Base-by-base conservation (phyloP, 2,329 filamentous ascomycete species). In the Exophiala sideris region DNA sequence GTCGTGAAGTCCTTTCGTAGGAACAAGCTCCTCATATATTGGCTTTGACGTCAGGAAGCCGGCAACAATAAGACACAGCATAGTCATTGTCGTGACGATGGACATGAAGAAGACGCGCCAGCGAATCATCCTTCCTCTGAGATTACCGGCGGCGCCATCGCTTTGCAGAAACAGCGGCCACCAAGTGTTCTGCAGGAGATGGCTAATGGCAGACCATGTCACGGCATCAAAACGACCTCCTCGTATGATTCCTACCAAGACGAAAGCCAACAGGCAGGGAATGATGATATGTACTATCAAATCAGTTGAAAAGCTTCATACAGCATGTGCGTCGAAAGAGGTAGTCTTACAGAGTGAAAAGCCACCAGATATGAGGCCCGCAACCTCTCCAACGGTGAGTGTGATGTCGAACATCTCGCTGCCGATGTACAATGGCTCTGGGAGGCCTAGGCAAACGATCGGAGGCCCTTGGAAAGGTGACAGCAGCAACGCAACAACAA, bases 81-180 rank as follows among this genome's bases (percentile, higher is more conserved):
- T 45, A 12, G 41, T 29, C 20, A 45, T 21, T 2, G 41, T 45
- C 41, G 18, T 29, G 10, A 29, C 6, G n/a, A 45, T 3, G 6
- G 41, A 45, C 7, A 45, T 10, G 11, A 21, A 21, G 33, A 45
- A 45, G 2, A 45, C 41, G 11, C 41, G 41, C 41, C 41, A 45
- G 41, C 41, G 41, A 7, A 45, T 29, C 41, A 45, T 24, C 18
- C 33, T 45, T 21, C 41, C 41, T 29, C 14, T 45, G 21, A 45
- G 16, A 29, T 45, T 45, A 3, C 41, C 41, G 1, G 41, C 41
- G 0, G 67, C 62, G n/a, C 67, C 67, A 59, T 76, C 74, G 1
- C 69, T 64, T 11, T 61, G 60, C 9, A 77, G 67, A 2, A 77
- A 52, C 2, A 59, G 48, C 7, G 75, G 73, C 74, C 75, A 77